phyloP scores from a whole-genome alignment of 768 basidiomycete genomes.

The Collybia nuda region DNA sequence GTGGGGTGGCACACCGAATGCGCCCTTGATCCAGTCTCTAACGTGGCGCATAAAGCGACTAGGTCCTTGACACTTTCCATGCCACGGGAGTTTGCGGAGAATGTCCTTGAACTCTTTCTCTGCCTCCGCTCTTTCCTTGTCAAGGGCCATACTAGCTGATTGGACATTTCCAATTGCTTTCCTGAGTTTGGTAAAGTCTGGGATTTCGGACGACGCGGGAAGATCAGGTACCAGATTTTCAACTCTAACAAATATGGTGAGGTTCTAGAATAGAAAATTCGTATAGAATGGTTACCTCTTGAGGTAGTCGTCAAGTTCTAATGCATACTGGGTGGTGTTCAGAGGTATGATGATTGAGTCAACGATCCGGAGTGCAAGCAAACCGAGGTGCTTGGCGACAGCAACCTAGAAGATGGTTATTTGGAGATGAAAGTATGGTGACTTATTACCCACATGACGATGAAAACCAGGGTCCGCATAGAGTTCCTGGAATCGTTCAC shows the following conservation, averaged over 20 bases:
- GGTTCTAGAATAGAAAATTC: background rate
- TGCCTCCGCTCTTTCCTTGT: slow-evolving; percentile 56
- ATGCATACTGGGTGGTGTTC: slow-evolving; percentile 75
- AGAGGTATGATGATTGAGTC: slow-evolving; percentile 69
- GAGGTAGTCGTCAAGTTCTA: slow-evolving; percentile 65
- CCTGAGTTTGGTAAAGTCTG: slow-evolving; percentile 44
- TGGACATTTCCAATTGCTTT: slow-evolving; percentile 47
- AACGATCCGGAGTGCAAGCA: slow-evolving; percentile 59
- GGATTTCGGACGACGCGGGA: slow-evolving; percentile 11
- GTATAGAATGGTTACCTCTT: slow-evolving; percentile 41
- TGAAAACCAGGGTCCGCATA: slow-evolving; percentile 79
- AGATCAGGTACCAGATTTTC: slow-evolving; percentile 39
- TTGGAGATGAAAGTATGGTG: background rate
- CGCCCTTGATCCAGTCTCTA: slow-evolving; percentile 33
- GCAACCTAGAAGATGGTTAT: slow-evolving; percentile 43
- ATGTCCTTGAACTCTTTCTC: slow-evolving; percentile 51
- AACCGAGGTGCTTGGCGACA: slow-evolving; percentile 65
- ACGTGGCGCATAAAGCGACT: slow-evolving; percentile 19
- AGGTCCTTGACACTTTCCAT: slow-evolving; percentile 18
- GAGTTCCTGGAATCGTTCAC: slow-evolving; percentile 66
- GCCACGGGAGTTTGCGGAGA: slow-evolving; percentile 35
- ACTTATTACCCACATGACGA: slow-evolving; percentile 53
- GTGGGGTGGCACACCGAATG: slow-evolving; percentile 38
- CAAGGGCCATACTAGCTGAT: slow-evolving; percentile 51
- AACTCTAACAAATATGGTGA: slow-evolving; percentile 37